Percentiles rank a stretch among this genome's conserved stretches.
phyloP scores from a whole-genome alignment of 2,329 filamentous ascomycete genomes.

The Aspergillus niger region DNA sequence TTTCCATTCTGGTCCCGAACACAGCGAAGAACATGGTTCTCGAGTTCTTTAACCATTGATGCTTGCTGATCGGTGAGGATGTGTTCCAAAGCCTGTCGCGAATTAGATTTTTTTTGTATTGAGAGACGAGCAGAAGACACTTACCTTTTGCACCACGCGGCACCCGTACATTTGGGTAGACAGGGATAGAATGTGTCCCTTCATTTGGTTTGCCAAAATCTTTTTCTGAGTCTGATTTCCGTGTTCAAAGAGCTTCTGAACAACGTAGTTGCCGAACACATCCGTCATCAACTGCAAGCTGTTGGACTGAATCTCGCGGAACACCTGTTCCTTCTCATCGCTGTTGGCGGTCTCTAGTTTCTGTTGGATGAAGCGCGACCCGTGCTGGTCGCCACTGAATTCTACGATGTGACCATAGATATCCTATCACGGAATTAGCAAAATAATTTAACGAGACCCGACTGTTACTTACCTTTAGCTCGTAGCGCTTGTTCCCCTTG shows the following conservation, averaged over 20 bases:
- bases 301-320: slow-evolving; percentile 82
- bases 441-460: not conserved
- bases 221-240: slow-evolving; percentile 93
- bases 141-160: slow-evolving; percentile 89
- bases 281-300: slow-evolving; percentile 89
- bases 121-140: slow-evolving; percentile 19
- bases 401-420: slow-evolving; percentile 87
- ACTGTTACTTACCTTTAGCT: slow-evolving; percentile 65
- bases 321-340: slow-evolving; percentile 90
- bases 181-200: slow-evolving; percentile 75
- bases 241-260: slow-evolving; percentile 97
- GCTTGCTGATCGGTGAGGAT: slow-evolving; percentile 90
- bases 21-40: slow-evolving; percentile 72
- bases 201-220: slow-evolving; percentile 81
- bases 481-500: slow-evolving; percentile 73
- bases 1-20: slow-evolving; percentile 91
- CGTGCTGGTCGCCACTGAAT: slow-evolving; percentile 93
- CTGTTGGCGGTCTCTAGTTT: slow-evolving; percentile 92
- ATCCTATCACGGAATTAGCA: slow-evolving; percentile 53
- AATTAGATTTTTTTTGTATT: slow-evolving; percentile 24
- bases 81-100: slow-evolving; percentile 75
- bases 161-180: slow-evolving; percentile 92
- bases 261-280: slow-evolving; percentile 97
- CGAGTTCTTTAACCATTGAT: slow-evolving; percentile 78
- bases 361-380: slow-evolving; percentile 91